Conservation (phyloP, 2,329 filamentous ascomycete species). For the Venturia pyrina region DNA sequence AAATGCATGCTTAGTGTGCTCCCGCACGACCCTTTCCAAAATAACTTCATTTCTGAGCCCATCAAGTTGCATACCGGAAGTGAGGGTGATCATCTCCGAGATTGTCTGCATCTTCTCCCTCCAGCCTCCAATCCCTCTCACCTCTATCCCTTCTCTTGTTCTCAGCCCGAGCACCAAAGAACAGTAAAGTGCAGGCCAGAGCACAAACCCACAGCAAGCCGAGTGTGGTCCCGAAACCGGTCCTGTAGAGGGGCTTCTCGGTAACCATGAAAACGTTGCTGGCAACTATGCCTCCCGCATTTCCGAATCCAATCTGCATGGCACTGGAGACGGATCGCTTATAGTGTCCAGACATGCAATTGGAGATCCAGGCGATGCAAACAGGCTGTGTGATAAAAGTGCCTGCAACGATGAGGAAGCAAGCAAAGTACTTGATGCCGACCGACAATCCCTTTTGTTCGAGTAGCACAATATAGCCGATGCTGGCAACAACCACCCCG, state of each 20-base stretch:
- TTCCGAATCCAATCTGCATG: constrained; percentile 31
- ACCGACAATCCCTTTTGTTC: constrained; percentile 37
- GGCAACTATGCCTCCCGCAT: constrained; percentile 34
- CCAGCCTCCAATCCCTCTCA: constrained; percentile 35
- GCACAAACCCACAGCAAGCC: constrained; percentile 37
- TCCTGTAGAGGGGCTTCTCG: constrained; percentile 40
- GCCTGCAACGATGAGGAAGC: constrained; percentile 45
- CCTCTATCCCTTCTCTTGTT: constrained; percentile 39
- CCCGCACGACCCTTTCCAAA: not conserved
- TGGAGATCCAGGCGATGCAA: constrained; percentile 46
- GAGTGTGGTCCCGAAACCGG: constrained; percentile 40
- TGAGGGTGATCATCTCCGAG: constrained; percentile 43
- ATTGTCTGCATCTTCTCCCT: constrained; percentile 34
- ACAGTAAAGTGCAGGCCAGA: constrained; percentile 30
- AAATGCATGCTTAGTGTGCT: not conserved
- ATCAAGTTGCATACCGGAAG: constrained; percentile 33
- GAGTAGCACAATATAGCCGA: constrained; percentile 48
- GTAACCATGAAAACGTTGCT: constrained; percentile 40
- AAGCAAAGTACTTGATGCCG: constrained; percentile 42
- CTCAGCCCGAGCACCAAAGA: constrained; percentile 32
- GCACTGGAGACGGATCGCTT: constrained; percentile 46
- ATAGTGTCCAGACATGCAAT: constrained; percentile 48
- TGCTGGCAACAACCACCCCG: constrained; percentile 39
- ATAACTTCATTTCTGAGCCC: not conserved
- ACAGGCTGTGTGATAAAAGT: constrained; percentile 47